phyloP scores from a whole-genome alignment of 768 basidiomycete genomes.

The Russula foetens region DNA sequence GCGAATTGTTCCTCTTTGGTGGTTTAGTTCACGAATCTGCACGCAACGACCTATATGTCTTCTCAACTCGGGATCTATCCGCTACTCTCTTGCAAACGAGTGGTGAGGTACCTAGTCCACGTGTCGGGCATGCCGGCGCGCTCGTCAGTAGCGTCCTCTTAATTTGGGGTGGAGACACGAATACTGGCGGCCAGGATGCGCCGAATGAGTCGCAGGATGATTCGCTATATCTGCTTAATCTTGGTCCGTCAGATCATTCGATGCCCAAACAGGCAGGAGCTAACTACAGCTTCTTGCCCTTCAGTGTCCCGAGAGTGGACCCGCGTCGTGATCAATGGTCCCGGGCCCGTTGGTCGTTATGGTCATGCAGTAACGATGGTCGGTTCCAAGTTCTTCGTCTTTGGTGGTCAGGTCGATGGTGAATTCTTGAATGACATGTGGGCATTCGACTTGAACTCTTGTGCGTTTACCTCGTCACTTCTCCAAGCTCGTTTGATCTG shows the following conservation, averaged over 20 bases:
- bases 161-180: conserved; percentile 98
- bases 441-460: conserved; percentile 90
- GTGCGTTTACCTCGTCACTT: conserved; percentile 41
- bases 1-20: conserved; percentile 94
- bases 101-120: conserved; percentile 79
- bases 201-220: conserved; percentile 80
- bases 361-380: conserved; percentile 94
- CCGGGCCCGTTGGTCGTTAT: conserved; percentile 82
- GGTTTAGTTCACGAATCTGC: conserved; percentile 89
- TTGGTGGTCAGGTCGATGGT: conserved; percentile 94
- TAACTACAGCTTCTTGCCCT: not conserved
- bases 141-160: conserved; percentile 93
- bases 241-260: conserved; percentile 52
- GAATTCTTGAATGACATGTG: conserved; percentile 93
- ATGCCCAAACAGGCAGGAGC: not conserved
- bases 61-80: conserved; percentile 70
- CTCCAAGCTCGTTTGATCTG: conserved; percentile 5
- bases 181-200: conserved; percentile 55
- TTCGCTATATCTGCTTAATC: conserved; percentile 86
- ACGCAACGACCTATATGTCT: conserved; percentile 89
- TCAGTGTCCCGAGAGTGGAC: conserved; percentile 95
- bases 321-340: conserved; percentile 65
- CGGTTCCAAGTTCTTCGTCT: conserved; percentile 87
- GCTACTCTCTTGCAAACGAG: conserved; percentile 79
- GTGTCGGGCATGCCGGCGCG: conserved; percentile 96